Conservation (phyloP, 352 stramenopile species). For the Phytophthora chlamydospora region DNA sequence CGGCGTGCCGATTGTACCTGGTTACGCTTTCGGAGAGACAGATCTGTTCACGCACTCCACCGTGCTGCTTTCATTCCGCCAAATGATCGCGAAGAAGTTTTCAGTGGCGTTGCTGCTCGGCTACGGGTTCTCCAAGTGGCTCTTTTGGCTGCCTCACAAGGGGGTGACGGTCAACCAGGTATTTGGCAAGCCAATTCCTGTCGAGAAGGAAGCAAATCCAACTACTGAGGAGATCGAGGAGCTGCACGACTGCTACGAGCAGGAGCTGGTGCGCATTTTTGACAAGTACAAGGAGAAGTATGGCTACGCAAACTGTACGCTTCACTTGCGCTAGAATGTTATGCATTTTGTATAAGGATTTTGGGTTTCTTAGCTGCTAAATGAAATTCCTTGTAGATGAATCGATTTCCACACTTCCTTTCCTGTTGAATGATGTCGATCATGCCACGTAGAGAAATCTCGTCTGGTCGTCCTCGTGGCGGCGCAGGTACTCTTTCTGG, state of each 20-base stretch:
- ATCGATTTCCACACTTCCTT: conserved; percentile 10
- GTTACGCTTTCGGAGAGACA: conserved; percentile 85
- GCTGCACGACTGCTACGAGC: conserved; percentile 69
- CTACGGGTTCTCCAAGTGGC: conserved; percentile 62
- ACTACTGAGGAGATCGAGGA: conserved; percentile 69
- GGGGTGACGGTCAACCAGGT: conserved; percentile 71
- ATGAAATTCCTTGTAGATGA: conserved; percentile 21
- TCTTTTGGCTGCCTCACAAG: conserved; percentile 64
- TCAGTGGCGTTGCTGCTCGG: conserved; percentile 65
- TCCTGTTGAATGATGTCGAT: background rate
- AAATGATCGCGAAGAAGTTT: conserved; percentile 73
- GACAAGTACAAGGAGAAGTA: conserved; percentile 87
- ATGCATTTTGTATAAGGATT: conserved; percentile 25
- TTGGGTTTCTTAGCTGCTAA: conserved; percentile 7
- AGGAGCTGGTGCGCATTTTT: conserved; percentile 77
- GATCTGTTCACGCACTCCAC: conserved; percentile 86
- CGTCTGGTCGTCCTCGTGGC: conserved; percentile 62
- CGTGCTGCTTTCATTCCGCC: conserved; percentile 70
- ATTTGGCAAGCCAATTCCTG: conserved; percentile 72
- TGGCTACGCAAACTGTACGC: conserved; percentile 57
- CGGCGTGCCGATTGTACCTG: conserved; percentile 73
- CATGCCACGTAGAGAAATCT: conserved; percentile 78
- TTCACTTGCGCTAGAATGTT: conserved; percentile 60
- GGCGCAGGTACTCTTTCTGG: conserved; percentile 83
- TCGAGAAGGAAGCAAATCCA: conserved; percentile 65